A percentile compares a stretch with the other conserved stretches of the same genome.
Conservation (phyloP, 2,329 filamentous ascomycete species). For the Pleurostoma richardsiae region DNA sequence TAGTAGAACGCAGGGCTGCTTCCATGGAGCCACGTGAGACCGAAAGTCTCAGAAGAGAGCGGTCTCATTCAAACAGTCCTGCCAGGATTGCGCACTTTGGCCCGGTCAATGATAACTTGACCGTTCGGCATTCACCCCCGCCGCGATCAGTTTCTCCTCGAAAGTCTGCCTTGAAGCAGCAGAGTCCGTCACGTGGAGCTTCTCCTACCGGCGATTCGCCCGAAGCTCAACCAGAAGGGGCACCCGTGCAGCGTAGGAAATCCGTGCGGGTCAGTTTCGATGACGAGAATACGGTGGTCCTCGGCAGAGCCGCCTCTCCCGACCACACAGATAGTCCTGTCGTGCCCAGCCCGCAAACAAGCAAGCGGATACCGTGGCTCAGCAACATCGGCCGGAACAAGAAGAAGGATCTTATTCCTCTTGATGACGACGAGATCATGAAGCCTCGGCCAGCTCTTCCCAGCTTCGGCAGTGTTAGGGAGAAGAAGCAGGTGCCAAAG, state of each 20-base stretch:
- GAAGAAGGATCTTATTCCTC: constrained; percentile 40
- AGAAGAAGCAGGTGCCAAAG: constrained; percentile 50
- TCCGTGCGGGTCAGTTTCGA: constrained; percentile 74
- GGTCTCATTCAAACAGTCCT: constrained; percentile 55
- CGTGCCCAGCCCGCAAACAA: constrained; percentile 27
- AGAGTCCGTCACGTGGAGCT: constrained; percentile 46
- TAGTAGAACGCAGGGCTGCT: constrained; percentile 4
- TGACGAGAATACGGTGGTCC: constrained; percentile 53
- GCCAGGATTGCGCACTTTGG: constrained; percentile 64
- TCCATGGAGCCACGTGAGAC: constrained; percentile 5
- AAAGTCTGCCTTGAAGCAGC: constrained; percentile 71
- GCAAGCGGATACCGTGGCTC: constrained; percentile 44
- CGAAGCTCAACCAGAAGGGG: constrained; percentile 34
- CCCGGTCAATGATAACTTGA: constrained; percentile 45
- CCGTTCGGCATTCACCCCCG: constrained; percentile 63
- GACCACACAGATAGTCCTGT: constrained; percentile 32
- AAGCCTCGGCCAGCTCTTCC: constrained; percentile 69
- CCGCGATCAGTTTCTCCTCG: constrained; percentile 68
- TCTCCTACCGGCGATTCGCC: constrained; percentile 47
- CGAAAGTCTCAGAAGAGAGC: constrained; percentile 15
- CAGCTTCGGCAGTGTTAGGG: constrained; percentile 69
- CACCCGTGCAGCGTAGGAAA: constrained; percentile 48
- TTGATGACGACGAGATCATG: constrained; percentile 65
- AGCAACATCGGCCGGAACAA: constrained; percentile 40
- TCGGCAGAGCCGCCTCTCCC: constrained; percentile 39